A percentile compares a stretch with the other conserved stretches of the same genome.
These are phyloP conservation scores for Cephaloascus fragrans DNA, from an alignment of 805 yeast genomes.

Conservation along the genomic window DNA sequence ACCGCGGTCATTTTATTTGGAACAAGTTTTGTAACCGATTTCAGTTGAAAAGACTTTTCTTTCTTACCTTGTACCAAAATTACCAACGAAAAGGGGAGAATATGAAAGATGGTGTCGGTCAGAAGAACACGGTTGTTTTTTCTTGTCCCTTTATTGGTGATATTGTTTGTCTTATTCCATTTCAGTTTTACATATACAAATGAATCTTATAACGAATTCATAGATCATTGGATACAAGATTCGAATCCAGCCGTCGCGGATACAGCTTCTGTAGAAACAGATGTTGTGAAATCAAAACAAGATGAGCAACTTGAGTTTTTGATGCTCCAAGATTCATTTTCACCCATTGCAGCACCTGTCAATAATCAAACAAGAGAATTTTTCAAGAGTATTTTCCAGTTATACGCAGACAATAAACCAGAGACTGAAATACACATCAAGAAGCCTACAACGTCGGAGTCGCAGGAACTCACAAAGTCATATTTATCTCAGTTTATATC, in stretches of 20 bases:
- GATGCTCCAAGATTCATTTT: background rate
- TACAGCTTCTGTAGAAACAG: background rate
- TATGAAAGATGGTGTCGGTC: background rate
- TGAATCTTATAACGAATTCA: too few species aligned
- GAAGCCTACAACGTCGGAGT: constrained; percentile 3
- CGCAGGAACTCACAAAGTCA: constrained; percentile 18
- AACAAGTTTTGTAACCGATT: too few species aligned
- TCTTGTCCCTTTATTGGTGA: background rate
- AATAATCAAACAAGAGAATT: constrained; percentile 1
- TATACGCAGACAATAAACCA: constrained; percentile 26
- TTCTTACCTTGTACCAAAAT: too few species aligned
- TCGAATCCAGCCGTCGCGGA: too few species aligned
- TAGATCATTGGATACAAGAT: too few species aligned
- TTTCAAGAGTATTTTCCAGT: constrained; percentile 19
- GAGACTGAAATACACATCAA: constrained; percentile 5
- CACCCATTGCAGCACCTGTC: constrained; percentile 16
- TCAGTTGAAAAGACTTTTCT: too few species aligned
- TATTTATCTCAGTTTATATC: constrained; percentile 23
- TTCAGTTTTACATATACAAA: too few species aligned
- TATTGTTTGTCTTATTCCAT: background rate
- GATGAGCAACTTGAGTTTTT: background rate
- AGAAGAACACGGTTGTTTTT: background rate
- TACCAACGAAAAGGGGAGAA: background rate
- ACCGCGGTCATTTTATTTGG: too few species aligned
- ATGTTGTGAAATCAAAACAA: background rate